phyloP scores from a whole-genome alignment of 2,329 filamentous ascomycete genomes.

The Penicillium fuscoglaucum region DNA sequence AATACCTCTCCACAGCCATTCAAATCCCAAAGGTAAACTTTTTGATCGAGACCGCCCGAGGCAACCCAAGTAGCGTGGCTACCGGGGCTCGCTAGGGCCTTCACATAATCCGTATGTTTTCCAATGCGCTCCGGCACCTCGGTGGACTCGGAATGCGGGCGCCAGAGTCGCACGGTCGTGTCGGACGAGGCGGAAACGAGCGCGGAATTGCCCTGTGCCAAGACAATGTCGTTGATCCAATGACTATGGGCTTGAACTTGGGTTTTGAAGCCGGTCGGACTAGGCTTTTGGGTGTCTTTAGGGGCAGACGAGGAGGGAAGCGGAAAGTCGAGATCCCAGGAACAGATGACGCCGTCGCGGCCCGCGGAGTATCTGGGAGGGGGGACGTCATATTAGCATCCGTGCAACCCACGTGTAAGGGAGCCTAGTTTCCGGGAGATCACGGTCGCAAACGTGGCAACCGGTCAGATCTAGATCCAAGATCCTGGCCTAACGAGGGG shows the following conservation, averaged over 20 bases:
- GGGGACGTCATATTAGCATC: conserved; percentile 23
- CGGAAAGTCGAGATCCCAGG: conserved; percentile 71
- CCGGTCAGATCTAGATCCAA: not conserved
- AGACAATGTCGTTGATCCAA: conserved; percentile 91
- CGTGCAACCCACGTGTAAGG: conserved; percentile 15
- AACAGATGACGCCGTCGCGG: conserved; percentile 91
- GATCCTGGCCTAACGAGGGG: not conserved
- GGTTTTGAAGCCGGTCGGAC: conserved; percentile 56
- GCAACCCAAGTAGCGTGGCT: conserved; percentile 79
- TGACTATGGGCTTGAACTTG: conserved; percentile 84
- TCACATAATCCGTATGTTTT: conserved; percentile 93
- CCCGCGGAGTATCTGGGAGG: conserved; percentile 82
- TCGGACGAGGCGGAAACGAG: conserved; percentile 92
- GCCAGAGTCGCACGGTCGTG: conserved; percentile 88
- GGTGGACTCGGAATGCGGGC: conserved; percentile 65
- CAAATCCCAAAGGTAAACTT: conserved; percentile 91
- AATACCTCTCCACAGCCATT: conserved; percentile 82
- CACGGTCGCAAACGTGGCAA: not conserved
- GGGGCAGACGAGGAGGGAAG: conserved; percentile 34
- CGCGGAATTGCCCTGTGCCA: conserved; percentile 74
- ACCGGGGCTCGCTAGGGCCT: conserved; percentile 80
- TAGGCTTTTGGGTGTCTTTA: conserved; percentile 30
- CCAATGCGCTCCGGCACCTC: conserved; percentile 78
- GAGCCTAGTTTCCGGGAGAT: not conserved
- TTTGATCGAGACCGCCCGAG: conserved; percentile 88